Evolutionary conservation across 805 yeast genomes (phyloP).

Genomic region (Candida easanensis): DNA sequence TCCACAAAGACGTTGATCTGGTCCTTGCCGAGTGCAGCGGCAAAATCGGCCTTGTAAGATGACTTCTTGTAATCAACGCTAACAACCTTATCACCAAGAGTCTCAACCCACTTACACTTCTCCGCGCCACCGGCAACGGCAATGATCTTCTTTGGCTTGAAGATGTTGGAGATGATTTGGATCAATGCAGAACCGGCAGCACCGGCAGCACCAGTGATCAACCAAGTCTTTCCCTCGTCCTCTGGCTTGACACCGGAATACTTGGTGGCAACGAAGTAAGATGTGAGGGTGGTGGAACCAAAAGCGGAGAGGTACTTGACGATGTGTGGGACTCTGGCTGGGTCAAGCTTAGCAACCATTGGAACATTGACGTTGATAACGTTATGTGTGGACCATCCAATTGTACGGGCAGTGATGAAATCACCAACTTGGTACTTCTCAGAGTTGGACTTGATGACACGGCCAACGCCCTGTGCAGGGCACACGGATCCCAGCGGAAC

Average conservation of each 20-base stretch:
- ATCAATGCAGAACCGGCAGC: slow-evolving; percentile 62
- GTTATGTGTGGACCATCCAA: slow-evolving; percentile 49
- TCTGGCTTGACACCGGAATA: slow-evolving; percentile 46
- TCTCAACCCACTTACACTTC: slow-evolving; percentile 51
- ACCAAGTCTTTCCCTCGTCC: slow-evolving; percentile 41
- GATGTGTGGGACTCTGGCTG: slow-evolving; percentile 28
- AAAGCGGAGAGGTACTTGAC: slow-evolving; percentile 45
- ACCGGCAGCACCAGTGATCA: slow-evolving; percentile 68
- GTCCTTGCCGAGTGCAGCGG: slow-evolving; percentile 43
- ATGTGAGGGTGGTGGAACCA: slow-evolving; percentile 61
- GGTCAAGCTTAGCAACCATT: slow-evolving; percentile 13
- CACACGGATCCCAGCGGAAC: slow-evolving; percentile 43
- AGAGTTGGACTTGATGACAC: slow-evolving; percentile 47
- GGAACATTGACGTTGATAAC: slow-evolving; percentile 28
- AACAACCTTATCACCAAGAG: slow-evolving; percentile 51
- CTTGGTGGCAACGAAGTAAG: slow-evolving; percentile 51
- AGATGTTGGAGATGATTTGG: slow-evolving; percentile 52
- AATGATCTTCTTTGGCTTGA: slow-evolving; percentile 53
- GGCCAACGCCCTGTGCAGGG: slow-evolving; percentile 50
- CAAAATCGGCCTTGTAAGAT: slow-evolving; percentile 34
- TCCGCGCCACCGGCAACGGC: slow-evolving; percentile 62
- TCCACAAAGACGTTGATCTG: slow-evolving; percentile 55
- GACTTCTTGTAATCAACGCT: slow-evolving; percentile 52
- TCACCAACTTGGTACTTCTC: slow-evolving; percentile 42
- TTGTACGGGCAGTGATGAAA: slow-evolving; percentile 36